Evolutionary conservation across 345 rosid species (phyloP), one percentile per base, ranked within the genome.

Genomic region (Salix koriyanagi): DNA sequence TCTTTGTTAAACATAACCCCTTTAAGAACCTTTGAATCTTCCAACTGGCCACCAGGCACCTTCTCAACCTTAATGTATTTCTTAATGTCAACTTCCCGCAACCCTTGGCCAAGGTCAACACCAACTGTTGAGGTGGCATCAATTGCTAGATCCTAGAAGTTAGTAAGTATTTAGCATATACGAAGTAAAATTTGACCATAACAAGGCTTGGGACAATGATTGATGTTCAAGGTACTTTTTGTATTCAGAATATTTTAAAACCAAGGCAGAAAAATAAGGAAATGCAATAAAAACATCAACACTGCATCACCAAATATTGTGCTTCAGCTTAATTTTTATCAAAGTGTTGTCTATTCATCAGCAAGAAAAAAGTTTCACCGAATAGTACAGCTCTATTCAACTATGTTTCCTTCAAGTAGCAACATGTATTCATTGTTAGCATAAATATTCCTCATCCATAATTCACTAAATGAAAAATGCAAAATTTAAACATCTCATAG

Each of bases 1-100:
- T 93, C 99, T 82, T 95, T 95, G 83, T 90, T 88, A 71, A 95
- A 87, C 99, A 95, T 95, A 73, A 95, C 99, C 81, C 99, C 97
- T 84, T 85, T 93, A 39, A 95, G 97, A 82, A 93, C 98, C 74
- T 58, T 86, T 9, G 97, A 95, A 80, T 95, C 99, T 48, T 95
- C 99, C 81, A 95, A 81, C 85, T 91, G 93, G n/a, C 98, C 94
- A 69, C 99, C 99, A 18, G 99, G 98, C 18, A 95, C 88, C 82
- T 95, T 95, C 91, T 95, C 99, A 54, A 95, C 94, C 82, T 89
- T 95, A 39, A 95, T 91, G 81, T 90, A 93, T 66, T 91, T 95
- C 80, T 95, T 95, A 19, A 95, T 93, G 85, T 95, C 99, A 70
- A 95, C 96, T 82, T 93, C 99, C n/a, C 96, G 86, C 82, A 91